phyloP scores from a whole-genome alignment of 1,284 basidiomycete genomes.

The Cutaneotrichosporon arboriforme region DNA sequence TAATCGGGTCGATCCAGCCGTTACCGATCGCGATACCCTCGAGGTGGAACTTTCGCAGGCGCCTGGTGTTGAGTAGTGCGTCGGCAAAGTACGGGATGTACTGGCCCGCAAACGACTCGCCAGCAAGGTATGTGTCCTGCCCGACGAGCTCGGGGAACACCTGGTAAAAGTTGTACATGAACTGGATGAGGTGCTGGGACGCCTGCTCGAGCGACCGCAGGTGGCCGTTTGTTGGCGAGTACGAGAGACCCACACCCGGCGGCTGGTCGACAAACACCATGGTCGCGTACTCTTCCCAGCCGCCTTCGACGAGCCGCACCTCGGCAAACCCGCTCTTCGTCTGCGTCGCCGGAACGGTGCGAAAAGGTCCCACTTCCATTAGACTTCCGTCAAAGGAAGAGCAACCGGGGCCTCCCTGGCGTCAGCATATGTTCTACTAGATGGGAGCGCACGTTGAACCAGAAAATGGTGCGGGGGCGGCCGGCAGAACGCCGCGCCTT shows the following conservation, averaged over 20 bases:
- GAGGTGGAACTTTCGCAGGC: slow-evolving; percentile 53
- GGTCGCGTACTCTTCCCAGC: slow-evolving; percentile 99
- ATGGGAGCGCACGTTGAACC: slow-evolving; percentile 73
- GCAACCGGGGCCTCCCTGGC: slow-evolving; percentile 86
- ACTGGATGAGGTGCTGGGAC: slow-evolving; percentile 71
- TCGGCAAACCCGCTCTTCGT: slow-evolving; percentile 59
- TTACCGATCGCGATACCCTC: slow-evolving; percentile 89
- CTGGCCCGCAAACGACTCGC: slow-evolving; percentile 97
- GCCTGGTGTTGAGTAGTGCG: slow-evolving; percentile 64
- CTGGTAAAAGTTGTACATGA: slow-evolving; percentile 77
- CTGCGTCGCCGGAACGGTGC: slow-evolving; percentile 52
- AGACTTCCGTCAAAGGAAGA: slow-evolving; percentile 95
- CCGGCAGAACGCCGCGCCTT: slow-evolving; percentile 83
- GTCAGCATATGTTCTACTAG: background rate
- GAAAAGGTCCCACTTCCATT: slow-evolving; percentile 96
- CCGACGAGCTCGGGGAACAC: slow-evolving; percentile 82
- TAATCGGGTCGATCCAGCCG: slow-evolving; percentile 87
- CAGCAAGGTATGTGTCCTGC: slow-evolving; percentile 88
- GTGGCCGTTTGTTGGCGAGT: slow-evolving; percentile 77
- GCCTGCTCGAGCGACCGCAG: slow-evolving; percentile 75
- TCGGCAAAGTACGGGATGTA: slow-evolving; percentile 95
- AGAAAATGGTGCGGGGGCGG: slow-evolving; percentile 82
- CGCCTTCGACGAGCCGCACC: slow-evolving; percentile 72
- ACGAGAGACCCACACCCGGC: slow-evolving; percentile 90
- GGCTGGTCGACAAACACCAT: slow-evolving; percentile 97